Base-by-base conservation (phyloP, 225 moss, liverwort and hornwort genomes). In the Straminergon stramineum region DNA sequence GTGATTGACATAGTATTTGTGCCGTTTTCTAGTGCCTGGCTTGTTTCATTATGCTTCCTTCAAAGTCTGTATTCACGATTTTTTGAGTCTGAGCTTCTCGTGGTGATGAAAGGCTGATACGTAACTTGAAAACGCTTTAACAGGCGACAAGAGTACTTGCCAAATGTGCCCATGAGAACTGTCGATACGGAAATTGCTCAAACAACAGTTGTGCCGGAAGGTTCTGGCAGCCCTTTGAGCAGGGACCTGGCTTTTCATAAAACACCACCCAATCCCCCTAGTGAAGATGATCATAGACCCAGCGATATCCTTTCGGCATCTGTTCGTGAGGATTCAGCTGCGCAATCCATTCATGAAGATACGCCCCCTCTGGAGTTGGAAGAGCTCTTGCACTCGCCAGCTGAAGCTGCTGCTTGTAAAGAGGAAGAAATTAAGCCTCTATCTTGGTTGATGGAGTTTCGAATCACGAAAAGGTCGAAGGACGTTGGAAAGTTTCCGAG, bases 101-200 rank as follows among this genome's bases (percentile, higher is more conserved):
- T 66, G 68, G 75, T 60, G 48, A 23, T 63, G 30, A 69, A 81
- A 83, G 56, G 57, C 35, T 86, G 74, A 61, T 81, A 48, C 76
- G 75, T 35, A 32, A 51, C 56, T 65, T 81, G 39, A 74, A 65
- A 66, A 34, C 81, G 17, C 75, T 81, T 52, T 65, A 79, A 80
- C 97, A 97, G 97, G 89, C 95, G 93, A 84, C 97, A 96, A 83
- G 97, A 97, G 39, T 97, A 97, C 89, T 94, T 96, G 84, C 96
- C 96, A 60, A 97, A 96, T 81, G 96, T 97, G 73, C 97, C 97
- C 39, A 95, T 96, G 96, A 95, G 97, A 88, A 92, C 96, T 81
- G 88, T 76, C 20, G 97, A 97, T 58, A 73, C 95, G 75, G 97
- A 97, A 89, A 89, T 90, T 48, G 90, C 91, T 83, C 96, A 95